phyloP scores from a whole-genome alignment of 75 land plant species.

The Cryptomeria japonica region DNA sequence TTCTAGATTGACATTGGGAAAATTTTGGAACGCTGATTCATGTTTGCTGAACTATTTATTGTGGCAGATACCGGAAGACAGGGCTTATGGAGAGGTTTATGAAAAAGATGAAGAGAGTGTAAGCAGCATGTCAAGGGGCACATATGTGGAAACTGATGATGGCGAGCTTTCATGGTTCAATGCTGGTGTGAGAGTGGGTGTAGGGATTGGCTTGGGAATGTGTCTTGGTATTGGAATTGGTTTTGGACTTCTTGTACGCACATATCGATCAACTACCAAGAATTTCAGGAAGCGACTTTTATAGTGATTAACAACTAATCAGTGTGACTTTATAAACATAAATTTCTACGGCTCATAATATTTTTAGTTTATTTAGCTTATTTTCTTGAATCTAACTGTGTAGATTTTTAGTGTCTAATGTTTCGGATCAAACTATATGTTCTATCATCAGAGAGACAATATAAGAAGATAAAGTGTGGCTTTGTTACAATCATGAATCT shows the following conservation, averaged over 20 bases:
- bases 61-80: conserved; percentile 14
- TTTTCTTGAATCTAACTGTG: no score
- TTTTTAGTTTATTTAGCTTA: no score
- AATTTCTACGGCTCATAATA: no score
- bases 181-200: conserved; percentile 85
- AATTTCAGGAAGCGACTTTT: conserved; percentile 46
- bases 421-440: no score
- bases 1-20: neutral
- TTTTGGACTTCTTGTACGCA: conserved; percentile 66
- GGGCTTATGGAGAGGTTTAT: conserved; percentile 9
- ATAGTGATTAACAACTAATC: conserved; percentile 7
- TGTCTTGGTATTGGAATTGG: conserved; percentile 81
- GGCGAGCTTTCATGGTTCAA: conserved; percentile 84
- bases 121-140: no score
- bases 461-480: no score
- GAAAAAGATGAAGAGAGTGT: conserved; percentile 12
- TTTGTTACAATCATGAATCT: neutral
- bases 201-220: conserved; percentile 81
- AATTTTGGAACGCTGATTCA: neutral
- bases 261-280: conserved; percentile 62
- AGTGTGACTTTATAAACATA: no score
- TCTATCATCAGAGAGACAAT: no score
- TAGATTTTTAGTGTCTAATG: no score
- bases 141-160: conserved; percentile 22
- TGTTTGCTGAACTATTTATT: neutral